Evolutionary conservation across 2,329 filamentous ascomycete species (phyloP).

Genomic region (Fusarium tanahbumbuense): DNA sequence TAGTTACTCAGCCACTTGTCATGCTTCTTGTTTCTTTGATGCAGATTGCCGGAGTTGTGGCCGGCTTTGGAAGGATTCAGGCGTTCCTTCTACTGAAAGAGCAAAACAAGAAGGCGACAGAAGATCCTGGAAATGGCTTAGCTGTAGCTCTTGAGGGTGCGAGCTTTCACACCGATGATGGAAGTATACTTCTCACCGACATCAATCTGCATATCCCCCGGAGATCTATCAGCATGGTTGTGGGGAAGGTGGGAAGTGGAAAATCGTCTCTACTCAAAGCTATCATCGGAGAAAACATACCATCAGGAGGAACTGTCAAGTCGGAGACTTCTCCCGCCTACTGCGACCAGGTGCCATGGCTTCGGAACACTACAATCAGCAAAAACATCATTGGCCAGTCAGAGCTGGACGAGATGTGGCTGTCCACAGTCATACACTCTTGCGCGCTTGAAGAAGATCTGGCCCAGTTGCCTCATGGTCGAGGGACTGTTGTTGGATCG

Average conservation of each 20-base stretch:
- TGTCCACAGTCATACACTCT: conserved; percentile 46
- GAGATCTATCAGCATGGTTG: conserved; percentile 50
- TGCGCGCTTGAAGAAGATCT: conserved; percentile 54
- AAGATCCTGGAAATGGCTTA: not conserved
- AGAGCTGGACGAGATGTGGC: conserved; percentile 45
- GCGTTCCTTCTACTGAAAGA: conserved; percentile 48
- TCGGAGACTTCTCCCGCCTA: conserved; percentile 51
- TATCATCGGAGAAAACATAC: conserved; percentile 52
- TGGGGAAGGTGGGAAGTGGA: conserved; percentile 58
- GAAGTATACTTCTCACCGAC: conserved; percentile 36
- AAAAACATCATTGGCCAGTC: conserved; percentile 54
- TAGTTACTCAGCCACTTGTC: conserved; percentile 50
- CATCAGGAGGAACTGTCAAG: conserved; percentile 44
- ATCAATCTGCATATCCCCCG: conserved; percentile 40
- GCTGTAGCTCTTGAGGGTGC: conserved; percentile 18
- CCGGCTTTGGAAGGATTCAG: conserved; percentile 51
- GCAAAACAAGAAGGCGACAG: not conserved
- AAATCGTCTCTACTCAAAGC: conserved; percentile 56
- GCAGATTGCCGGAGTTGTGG: conserved; percentile 50
- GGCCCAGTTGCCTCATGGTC: conserved; percentile 46
- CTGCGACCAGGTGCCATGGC: conserved; percentile 59
- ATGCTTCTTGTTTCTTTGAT: conserved; percentile 50
- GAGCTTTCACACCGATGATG: conserved; percentile 32
- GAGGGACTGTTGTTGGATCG: conserved; percentile 54
- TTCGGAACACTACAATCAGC: conserved; percentile 55